A percentile compares a stretch with the other conserved stretches of the same genome.
Conservation (phyloP, 2,329 filamentous ascomycete genomes). For the Ophiosphaerella narmari region DNA sequence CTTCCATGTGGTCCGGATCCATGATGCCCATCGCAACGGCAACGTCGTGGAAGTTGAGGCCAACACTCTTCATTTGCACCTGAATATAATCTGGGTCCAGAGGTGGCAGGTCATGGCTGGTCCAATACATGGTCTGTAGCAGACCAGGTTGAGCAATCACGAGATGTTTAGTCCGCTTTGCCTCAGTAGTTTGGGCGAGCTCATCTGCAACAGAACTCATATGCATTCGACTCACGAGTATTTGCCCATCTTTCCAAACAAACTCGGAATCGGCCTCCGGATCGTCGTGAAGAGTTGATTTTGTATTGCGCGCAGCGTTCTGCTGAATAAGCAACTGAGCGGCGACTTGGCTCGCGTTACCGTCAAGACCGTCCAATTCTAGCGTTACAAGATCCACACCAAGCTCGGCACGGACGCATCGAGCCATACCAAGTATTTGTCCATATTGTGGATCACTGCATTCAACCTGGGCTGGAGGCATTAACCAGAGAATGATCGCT, state of each 20-base stretch:
- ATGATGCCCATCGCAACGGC: slow-evolving; percentile 32
- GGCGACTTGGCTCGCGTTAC: neutral
- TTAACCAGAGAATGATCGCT: neutral
- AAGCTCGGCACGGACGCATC: neutral
- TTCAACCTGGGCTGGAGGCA: neutral
- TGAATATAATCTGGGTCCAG: slow-evolving; percentile 16
- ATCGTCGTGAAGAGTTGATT: too few relatives aligned
- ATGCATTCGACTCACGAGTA: neutral
- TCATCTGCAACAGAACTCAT: neutral
- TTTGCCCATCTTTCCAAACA: neutral
- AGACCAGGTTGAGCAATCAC: neutral
- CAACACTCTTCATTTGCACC: neutral
- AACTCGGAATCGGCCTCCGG: neutral
- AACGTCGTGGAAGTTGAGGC: slow-evolving; percentile 17
- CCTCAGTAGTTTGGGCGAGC: neutral
- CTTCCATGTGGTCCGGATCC: too few relatives aligned
- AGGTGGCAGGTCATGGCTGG: neutral
- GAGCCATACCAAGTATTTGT: neutral
- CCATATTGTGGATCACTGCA: neutral
- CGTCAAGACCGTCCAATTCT: neutral
- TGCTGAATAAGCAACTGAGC: neutral
- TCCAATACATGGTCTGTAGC: neutral
- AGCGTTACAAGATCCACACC: neutral
- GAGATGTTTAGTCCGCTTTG: neutral
- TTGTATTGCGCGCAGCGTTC: neutral